These are phyloP conservation scores for Crithidia sp. DNA, from an alignment of 208 protist species.

Conservation along the genomic window DNA sequence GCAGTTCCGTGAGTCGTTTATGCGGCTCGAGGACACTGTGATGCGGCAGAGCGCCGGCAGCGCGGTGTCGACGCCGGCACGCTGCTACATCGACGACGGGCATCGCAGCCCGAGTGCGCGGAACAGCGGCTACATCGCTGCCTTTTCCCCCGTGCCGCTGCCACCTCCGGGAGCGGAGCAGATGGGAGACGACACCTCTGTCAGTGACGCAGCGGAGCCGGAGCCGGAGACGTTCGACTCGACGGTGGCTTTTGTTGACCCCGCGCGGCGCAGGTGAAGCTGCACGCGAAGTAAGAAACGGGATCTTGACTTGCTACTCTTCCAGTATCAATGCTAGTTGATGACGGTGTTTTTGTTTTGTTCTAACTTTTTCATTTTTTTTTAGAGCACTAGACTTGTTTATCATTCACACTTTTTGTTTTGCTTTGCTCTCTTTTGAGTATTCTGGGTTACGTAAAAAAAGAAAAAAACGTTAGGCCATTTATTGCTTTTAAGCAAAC, in stretches of 20 bases:
- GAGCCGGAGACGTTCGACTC: background rate
- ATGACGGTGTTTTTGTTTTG: too few relatives aligned
- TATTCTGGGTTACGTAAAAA: background rate
- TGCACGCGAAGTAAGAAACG: too few relatives aligned
- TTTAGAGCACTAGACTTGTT: background rate
- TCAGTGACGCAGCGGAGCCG: background rate
- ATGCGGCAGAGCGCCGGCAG: background rate
- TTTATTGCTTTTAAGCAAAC: background rate
- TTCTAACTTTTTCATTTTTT: conserved; percentile 6
- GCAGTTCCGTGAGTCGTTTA: conserved; percentile 24
- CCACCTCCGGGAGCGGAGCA: background rate
- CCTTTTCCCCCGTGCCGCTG: conserved; percentile 1
- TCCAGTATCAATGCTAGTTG: too few relatives aligned
- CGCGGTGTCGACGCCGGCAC: background rate
- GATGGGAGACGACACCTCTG: background rate
- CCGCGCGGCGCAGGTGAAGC: background rate
- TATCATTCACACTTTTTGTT: conserved; percentile 1
- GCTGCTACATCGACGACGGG: background rate
- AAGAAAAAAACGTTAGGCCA: background rate
- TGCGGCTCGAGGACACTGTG: conserved; percentile 16
- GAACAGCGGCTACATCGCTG: background rate
- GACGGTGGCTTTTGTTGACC: conserved; percentile 8
- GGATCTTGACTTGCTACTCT: too few relatives aligned
- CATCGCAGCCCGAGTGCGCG: conserved; percentile 9
- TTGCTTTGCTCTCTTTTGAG: background rate